Conservation (phyloP, 768 basidiomycete species). For the Mycena filopes region DNA sequence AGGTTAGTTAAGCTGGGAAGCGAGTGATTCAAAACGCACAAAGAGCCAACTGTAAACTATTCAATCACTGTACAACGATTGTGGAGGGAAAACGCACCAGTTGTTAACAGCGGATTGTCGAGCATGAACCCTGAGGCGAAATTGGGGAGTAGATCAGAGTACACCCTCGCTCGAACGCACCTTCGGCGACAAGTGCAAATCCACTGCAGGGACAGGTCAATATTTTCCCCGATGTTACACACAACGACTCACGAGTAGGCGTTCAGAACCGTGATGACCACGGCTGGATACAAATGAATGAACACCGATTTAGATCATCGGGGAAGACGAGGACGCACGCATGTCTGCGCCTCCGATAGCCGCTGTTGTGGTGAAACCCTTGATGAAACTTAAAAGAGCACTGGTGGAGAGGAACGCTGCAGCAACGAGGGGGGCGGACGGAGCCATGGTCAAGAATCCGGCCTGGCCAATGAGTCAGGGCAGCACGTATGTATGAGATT, state of each 20-base stretch:
- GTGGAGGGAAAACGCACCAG: slow-evolving; percentile 37
- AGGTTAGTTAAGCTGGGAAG: too few species aligned
- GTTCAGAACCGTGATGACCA: slow-evolving; percentile 91
- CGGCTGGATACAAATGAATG: slow-evolving; percentile 58
- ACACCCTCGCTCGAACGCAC: slow-evolving; percentile 40
- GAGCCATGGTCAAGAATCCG: slow-evolving; percentile 77
- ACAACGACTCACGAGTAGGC: slow-evolving; percentile 72
- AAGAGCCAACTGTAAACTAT: slow-evolving; percentile 65
- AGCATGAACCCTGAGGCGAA: slow-evolving; percentile 79
- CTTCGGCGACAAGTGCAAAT: slow-evolving; percentile 91
- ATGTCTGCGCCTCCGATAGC: slow-evolving; percentile 95
- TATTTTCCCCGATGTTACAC: not conserved
- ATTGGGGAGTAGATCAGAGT: slow-evolving; percentile 16
- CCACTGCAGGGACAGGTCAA: slow-evolving; percentile 52
- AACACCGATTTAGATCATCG: slow-evolving; percentile 17
- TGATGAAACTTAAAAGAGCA: slow-evolving; percentile 81
- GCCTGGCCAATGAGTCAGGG: slow-evolving; percentile 41
- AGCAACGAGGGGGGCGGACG: slow-evolving; percentile 76
- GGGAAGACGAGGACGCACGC: slow-evolving; percentile 61
- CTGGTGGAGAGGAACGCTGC: slow-evolving; percentile 83
- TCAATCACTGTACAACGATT: not conserved
- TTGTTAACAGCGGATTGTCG: slow-evolving; percentile 85
- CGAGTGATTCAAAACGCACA: too few species aligned
- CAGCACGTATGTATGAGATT: not conserved
- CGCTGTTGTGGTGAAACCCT: slow-evolving; percentile 88